These are phyloP conservation scores for Apodospora peruviana DNA, from an alignment of 495 filamentous ascomycete species.

Conservation along the genomic window DNA sequence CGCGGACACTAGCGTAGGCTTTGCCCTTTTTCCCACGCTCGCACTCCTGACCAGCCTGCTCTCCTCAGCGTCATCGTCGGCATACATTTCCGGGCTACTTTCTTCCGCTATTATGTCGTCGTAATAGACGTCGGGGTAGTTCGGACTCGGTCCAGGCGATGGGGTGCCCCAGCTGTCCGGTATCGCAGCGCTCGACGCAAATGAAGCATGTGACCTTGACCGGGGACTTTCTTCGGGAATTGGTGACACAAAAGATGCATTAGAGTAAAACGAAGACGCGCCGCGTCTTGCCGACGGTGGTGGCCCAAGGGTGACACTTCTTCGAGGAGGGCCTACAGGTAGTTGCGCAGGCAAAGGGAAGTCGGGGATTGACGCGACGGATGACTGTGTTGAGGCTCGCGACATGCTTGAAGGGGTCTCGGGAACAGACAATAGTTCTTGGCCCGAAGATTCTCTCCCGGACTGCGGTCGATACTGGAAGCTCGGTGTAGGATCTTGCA, in stretches of 20 bases:
- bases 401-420: slow-evolving; percentile 35
- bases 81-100: slow-evolving; percentile 27
- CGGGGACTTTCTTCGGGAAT: slow-evolving; percentile 77
- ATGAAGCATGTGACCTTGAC: slow-evolving; percentile 59
- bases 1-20: slow-evolving; percentile 65
- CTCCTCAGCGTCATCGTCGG: slow-evolving; percentile 54
- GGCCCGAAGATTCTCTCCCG: slow-evolving; percentile 20
- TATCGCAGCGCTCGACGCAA: slow-evolving; percentile 76
- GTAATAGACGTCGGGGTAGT: slow-evolving; percentile 40
- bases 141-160: slow-evolving; percentile 36
- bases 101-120: slow-evolving; percentile 47
- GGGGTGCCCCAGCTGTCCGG: slow-evolving; percentile 59
- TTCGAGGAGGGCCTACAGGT: slow-evolving; percentile 35
- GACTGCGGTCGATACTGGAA: slow-evolving; percentile 47
- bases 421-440: slow-evolving; percentile 24
- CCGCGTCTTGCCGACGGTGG: slow-evolving; percentile 66
- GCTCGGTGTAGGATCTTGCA: slow-evolving; percentile 44
- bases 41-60: slow-evolving; percentile 68
- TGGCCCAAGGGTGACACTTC: slow-evolving; percentile 55
- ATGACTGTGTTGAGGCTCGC: slow-evolving; percentile 49
- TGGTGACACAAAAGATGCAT: slow-evolving; percentile 72
- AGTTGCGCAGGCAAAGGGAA: slow-evolving; percentile 49
- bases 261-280: slow-evolving; percentile 67
- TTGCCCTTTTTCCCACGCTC: slow-evolving; percentile 68
- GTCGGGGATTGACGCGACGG: slow-evolving; percentile 55